These are phyloP conservation scores for Saccharomyces hybrid DNA, from an alignment of 1,139 yeast species.

Conservation along the genomic window DNA sequence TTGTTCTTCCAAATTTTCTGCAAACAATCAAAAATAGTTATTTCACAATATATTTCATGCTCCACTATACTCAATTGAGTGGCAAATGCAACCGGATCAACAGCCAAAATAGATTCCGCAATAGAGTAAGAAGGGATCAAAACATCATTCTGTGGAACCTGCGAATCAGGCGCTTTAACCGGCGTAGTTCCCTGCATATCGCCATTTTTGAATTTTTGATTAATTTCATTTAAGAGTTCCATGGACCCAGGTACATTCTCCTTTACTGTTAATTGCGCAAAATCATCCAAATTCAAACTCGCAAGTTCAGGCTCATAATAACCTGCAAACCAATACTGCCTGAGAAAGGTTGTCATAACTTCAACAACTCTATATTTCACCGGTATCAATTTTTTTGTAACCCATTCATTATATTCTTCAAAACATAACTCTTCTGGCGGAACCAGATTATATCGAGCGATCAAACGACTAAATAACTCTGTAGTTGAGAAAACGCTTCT, in stretches of 20 bases:
- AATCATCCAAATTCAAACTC: conserved; percentile 42
- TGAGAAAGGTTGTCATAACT: conserved; percentile 62
- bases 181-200: background rate
- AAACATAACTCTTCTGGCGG: conserved; percentile 84
- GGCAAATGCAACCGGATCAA: conserved; percentile 43
- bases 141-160: background rate
- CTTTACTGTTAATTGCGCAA: conserved; percentile 44
- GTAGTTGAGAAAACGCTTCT: conserved; percentile 62
- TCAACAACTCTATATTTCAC: conserved; percentile 1
- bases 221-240: conserved; percentile 27
- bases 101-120: background rate
- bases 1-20: conserved; percentile 73
- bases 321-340: conserved; percentile 68
- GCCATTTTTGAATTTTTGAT: conserved; percentile 14
- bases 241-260: conserved; percentile 41
- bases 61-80: conserved; percentile 80
- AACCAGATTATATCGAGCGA: conserved; percentile 55
- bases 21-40: conserved; percentile 67
- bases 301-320: conserved; percentile 48
- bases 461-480: conserved; percentile 52
- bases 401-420: conserved; percentile 77
- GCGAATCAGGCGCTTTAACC: background rate
- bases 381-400: conserved; percentile 31
- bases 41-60: conserved; percentile 56
- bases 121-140: background rate